Evolutionary conservation across 2,329 filamentous ascomycete genomes (phyloP), one percentile per base, ranked within the genome.

Genomic region (Venturia carpophila): DNA sequence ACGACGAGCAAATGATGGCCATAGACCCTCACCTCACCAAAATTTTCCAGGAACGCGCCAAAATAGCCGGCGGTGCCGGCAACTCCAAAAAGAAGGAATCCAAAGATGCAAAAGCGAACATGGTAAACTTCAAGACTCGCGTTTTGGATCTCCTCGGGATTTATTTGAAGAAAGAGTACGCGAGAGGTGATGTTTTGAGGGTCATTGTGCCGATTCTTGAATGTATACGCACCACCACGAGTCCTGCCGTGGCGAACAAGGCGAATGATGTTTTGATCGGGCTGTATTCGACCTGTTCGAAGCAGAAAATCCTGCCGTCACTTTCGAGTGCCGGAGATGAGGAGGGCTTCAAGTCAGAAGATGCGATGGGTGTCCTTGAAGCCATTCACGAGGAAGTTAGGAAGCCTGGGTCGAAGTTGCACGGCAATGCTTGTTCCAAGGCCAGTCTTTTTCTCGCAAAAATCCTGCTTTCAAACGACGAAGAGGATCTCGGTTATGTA

Each of bases 111-210:
- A 94, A 91, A 73, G 89, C 93, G 69, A 91, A 87, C 24, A 90
- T 97, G 72, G 80, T 96, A 71, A 92, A 93, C 76, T 96, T 99
- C 83, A 99, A 99, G 80, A 90, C 91, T 75, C 89, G 92, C 52
- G 88, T 97, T 6, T 83, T 97, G 5, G 94, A 97, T 72, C 83
- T 97, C 0, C 81, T 97, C 13, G 85, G 89, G 67, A 89, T 94
- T 68, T 97, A 91, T 75, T 82, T 94, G 68, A 92, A 90, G 74
- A 88, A 89, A 70, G 88, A 94, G 75, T 84, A 88, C 65, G 82
- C 82, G 27, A 89, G 86, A 70, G 77, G 83, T 1, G 78, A 92
- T 0, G 84, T 87, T 0, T 84, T 94, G 55, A 80, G 85, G 45
- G 76, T 94, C 10, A 78, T 97, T 6, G 74, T 92, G 9, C 92